Conservation (phyloP, 1,284 basidiomycete species). For the Pascua guehoae region DNA sequence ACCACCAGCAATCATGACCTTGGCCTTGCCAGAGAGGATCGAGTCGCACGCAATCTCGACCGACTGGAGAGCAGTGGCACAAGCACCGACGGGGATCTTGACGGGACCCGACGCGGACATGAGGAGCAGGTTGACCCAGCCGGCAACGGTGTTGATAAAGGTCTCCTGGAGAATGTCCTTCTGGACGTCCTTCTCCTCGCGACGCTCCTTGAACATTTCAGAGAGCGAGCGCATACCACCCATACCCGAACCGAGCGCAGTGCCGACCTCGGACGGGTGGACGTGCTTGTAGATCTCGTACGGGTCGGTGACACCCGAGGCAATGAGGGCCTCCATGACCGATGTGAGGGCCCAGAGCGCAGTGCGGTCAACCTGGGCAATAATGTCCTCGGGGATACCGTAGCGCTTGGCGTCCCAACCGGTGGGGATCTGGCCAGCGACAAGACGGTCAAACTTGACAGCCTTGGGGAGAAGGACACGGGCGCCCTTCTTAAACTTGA, state of each 20-base stretch:
- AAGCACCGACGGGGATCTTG: constrained; percentile 98
- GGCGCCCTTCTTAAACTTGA: constrained; percentile 98
- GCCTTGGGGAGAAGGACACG: constrained; percentile 92
- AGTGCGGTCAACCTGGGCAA: constrained; percentile 83
- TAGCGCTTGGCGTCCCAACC: constrained; percentile 95
- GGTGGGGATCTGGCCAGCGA: constrained; percentile 93
- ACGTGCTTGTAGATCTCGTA: constrained; percentile 95
- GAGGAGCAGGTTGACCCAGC: constrained; percentile 93
- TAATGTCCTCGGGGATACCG: constrained; percentile 96
- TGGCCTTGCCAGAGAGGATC: constrained; percentile 90
- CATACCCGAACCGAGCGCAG: constrained; percentile 92
- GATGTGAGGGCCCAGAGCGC: constrained; percentile 94
- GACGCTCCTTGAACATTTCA: constrained; percentile 97
- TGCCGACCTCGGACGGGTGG: constrained; percentile 93
- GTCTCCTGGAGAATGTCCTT: constrained; percentile 98
- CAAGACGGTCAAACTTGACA: constrained; percentile 87
- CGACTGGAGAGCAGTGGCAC: constrained; percentile 95
- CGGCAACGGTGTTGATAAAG: constrained; percentile 97
- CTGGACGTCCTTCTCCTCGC: constrained; percentile 95
- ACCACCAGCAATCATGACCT: constrained; percentile 98
- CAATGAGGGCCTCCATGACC: constrained; percentile 91
- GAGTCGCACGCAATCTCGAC: constrained; percentile 97
- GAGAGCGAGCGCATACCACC: constrained; percentile 84
- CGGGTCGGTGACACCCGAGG: constrained; percentile 95
- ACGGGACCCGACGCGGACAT: constrained; percentile 93